Evolutionary conservation across 106 monocot genomes (phyloP).

Genomic region (Chionographis japonica): DNA sequence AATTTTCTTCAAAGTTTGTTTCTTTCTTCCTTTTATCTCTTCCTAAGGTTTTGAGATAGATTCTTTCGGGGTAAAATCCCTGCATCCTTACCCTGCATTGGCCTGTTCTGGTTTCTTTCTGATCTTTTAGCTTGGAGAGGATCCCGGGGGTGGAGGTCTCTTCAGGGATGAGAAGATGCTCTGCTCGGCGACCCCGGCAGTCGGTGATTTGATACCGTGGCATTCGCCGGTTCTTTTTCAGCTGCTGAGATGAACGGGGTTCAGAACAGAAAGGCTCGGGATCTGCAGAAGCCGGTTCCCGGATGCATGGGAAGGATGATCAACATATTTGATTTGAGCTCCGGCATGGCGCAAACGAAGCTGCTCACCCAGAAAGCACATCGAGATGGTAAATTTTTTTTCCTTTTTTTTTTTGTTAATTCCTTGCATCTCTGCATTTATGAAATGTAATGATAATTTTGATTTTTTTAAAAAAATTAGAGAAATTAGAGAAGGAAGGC

Average conservation of each 20-base stretch:
- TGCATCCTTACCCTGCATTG: constrained; percentile 7
- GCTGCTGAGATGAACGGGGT: constrained; percentile 26
- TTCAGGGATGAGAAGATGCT: no score
- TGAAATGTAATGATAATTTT: not conserved
- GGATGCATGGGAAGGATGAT: constrained; percentile 68
- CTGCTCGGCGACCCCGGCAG: no score
- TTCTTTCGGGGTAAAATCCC: constrained; percentile 9
- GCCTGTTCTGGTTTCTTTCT: not conserved
- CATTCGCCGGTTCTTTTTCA: not conserved
- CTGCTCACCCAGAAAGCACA: constrained; percentile 45
- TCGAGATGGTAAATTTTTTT: constrained; percentile 49
- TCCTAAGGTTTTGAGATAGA: not conserved
- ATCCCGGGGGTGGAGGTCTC: not conserved
- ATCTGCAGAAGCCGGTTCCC: constrained; percentile 26
- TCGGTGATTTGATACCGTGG: no score
- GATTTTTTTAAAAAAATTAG: not conserved
- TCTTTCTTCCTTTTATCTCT: no score
- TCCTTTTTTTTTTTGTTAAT: not conserved
- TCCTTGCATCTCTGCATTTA: not conserved
- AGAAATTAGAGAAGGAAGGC: no score
- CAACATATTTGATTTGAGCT: constrained; percentile 54
- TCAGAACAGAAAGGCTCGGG: constrained; percentile 27
- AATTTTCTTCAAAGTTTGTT: no score
- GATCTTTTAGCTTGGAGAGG: not conserved
- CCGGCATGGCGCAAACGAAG: constrained; percentile 37